phyloP scores from a whole-genome alignment of 306 rosid species.

The Cyclanthera cordifolia region DNA sequence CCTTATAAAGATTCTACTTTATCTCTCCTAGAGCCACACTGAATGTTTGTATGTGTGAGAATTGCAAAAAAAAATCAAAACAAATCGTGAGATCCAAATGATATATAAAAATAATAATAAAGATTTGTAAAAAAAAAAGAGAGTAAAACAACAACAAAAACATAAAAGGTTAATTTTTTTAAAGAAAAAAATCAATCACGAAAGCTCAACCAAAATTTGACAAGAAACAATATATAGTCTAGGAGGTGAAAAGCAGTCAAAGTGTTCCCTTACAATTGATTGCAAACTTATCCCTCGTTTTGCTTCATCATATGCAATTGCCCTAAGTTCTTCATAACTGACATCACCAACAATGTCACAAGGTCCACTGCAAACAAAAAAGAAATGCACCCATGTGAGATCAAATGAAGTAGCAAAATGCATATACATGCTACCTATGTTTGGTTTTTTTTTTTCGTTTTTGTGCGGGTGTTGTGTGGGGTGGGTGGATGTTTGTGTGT shows the following conservation, averaged over 20 bases:
- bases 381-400: constrained; percentile 11
- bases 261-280: constrained; percentile 53
- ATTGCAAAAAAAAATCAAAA: no score
- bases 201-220: not conserved
- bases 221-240: not conserved
- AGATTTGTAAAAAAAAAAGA: not conserved
- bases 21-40: no score
- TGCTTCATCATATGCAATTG: constrained; percentile 77
- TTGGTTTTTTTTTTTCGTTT: not conserved
- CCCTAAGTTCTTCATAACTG: constrained; percentile 82
- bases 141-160: not conserved
- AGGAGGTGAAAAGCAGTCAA: constrained; percentile 8
- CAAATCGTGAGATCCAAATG: no score
- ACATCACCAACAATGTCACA: constrained; percentile 85
- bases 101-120: not conserved
- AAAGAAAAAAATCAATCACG: not conserved
- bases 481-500: not conserved
- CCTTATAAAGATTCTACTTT: no score
- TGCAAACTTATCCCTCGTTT: constrained; percentile 51
- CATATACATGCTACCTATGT: not conserved
- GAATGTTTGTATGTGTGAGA: no score
- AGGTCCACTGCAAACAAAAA: constrained; percentile 40
- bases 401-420: not conserved
- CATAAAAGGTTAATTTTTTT: not conserved
- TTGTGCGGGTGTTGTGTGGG: not conserved